Percentiles rank a stretch among this genome's conserved stretches.
Conservation (phyloP, 2,329 filamentous ascomycete genomes). For the Ophiostoma ulmi region DNA sequence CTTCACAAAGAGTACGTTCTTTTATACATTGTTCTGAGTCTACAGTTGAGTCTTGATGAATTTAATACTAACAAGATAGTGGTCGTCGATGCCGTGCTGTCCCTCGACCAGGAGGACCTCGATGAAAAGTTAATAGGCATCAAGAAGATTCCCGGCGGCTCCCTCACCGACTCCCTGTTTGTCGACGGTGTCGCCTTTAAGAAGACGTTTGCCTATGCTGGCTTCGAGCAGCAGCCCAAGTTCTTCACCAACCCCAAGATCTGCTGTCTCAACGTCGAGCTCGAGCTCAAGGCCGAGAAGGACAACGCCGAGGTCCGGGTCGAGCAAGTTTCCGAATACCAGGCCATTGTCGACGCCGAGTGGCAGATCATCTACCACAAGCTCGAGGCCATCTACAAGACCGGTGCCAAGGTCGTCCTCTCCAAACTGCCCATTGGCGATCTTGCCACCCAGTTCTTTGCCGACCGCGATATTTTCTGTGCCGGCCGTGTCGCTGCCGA, state of each 20-base stretch:
- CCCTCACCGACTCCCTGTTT: conserved; percentile 91
- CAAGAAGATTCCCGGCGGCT: conserved; percentile 97
- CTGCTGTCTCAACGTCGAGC: conserved; percentile 93
- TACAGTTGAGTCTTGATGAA: no score
- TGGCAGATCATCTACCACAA: conserved; percentile 99
- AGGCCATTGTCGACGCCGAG: conserved; percentile 97
- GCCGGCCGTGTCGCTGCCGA: conserved; percentile 86
- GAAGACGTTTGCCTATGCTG: conserved; percentile 98
- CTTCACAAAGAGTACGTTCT: conserved; percentile 82
- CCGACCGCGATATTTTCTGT: conserved; percentile 97
- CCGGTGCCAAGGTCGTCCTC: conserved; percentile 93
- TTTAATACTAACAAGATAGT: conserved; percentile 43
- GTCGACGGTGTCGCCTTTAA: conserved; percentile 98
- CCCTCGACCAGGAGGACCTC: conserved; percentile 91
- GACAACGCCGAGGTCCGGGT: conserved; percentile 98
- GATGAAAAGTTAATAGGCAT: conserved; percentile 97
- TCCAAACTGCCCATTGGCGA: conserved; percentile 97
- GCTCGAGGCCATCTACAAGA: conserved; percentile 89
- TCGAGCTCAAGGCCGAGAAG: conserved; percentile 98
- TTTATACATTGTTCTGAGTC: neutral
- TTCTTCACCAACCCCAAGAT: conserved; percentile 92
- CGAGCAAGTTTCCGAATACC: conserved; percentile 97
- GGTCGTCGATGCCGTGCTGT: conserved; percentile 95
- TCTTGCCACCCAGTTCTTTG: conserved; percentile 95
- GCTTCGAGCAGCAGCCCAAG: conserved; percentile 99